Conservation (phyloP, 345 rosid species). For the Citrus medica region DNA sequence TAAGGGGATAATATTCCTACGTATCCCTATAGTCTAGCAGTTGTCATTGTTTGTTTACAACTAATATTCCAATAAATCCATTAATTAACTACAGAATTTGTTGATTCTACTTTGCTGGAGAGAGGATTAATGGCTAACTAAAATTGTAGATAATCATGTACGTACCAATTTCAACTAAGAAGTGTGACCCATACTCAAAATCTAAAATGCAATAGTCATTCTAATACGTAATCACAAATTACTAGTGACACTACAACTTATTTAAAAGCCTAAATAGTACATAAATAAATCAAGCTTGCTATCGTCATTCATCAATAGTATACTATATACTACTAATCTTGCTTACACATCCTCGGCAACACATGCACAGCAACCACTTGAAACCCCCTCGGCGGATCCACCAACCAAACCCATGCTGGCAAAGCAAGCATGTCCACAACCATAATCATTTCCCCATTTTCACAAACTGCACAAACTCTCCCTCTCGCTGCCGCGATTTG, state of each 20-base stretch:
- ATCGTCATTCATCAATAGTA: too few species aligned
- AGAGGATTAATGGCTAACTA: too few species aligned
- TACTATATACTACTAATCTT: not conserved
- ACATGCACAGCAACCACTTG: not conserved
- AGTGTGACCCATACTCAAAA: not conserved
- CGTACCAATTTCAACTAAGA: not conserved
- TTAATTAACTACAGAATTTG: too few species aligned
- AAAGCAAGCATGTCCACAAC: slow-evolving; percentile 29
- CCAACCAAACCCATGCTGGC: not conserved
- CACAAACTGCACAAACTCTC: slow-evolving; percentile 36
- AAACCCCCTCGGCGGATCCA: not conserved
- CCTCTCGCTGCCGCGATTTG: slow-evolving; percentile 42
- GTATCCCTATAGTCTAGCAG: too few species aligned
- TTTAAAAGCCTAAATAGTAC: not conserved
- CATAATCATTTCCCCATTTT: slow-evolving; percentile 25
- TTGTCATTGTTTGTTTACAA: too few species aligned
- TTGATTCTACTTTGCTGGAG: too few species aligned
- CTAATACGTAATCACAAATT: not conserved
- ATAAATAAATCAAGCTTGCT: not conserved
- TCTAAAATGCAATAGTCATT: not conserved
- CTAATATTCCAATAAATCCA: too few species aligned
- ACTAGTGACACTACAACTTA: not conserved
- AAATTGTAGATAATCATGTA: too few species aligned
- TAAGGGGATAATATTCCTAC: too few species aligned
- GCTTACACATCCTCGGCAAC: not conserved